Percentiles rank a stretch among this genome's conserved stretches.
Evolutionary conservation across 257 asterid species (phyloP).

Genomic region (Striga asiatica): DNA sequence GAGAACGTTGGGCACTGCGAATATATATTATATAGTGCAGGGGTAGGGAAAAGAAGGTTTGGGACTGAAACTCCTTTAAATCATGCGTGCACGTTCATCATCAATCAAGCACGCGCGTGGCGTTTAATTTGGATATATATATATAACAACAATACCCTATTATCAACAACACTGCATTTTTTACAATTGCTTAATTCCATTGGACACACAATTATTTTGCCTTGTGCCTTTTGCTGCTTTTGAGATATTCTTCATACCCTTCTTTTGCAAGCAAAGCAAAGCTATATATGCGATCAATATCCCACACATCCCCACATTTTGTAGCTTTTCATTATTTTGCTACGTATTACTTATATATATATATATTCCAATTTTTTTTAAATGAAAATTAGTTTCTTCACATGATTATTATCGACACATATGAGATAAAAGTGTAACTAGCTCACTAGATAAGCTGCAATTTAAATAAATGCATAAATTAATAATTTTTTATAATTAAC

Average conservation of each 20-base stretch:
- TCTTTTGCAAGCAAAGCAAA: conserved; percentile 42
- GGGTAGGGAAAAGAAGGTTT: conserved; percentile 1
- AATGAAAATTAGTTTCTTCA: too few relatives aligned
- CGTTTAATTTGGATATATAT: too few relatives aligned
- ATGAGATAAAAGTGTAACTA: too few relatives aligned
- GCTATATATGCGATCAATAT: too few relatives aligned
- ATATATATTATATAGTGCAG: neutral
- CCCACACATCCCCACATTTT: neutral
- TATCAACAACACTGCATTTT: conserved; percentile 22
- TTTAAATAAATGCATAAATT: too few relatives aligned
- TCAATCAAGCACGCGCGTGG: too few relatives aligned
- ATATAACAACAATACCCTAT: conserved; percentile 9
- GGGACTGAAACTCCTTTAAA: conserved; percentile 5
- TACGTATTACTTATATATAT: neutral
- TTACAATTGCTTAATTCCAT: too few relatives aligned
- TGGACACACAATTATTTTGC: conserved; percentile 30
- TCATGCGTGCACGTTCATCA: neutral
- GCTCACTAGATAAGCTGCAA: too few relatives aligned
- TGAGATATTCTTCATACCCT: conserved; percentile 41
- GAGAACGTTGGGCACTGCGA: too few relatives aligned
- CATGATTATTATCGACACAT: too few relatives aligned
- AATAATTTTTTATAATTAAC: too few relatives aligned
- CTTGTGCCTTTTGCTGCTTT: conserved; percentile 33
- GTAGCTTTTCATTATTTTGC: neutral
- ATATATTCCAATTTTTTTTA: too few relatives aligned